Evolutionary conservation across 2,329 filamentous ascomycete species (phyloP), one percentile per base, ranked within the genome.

Genomic region (Aspergillus sp.): DNA sequence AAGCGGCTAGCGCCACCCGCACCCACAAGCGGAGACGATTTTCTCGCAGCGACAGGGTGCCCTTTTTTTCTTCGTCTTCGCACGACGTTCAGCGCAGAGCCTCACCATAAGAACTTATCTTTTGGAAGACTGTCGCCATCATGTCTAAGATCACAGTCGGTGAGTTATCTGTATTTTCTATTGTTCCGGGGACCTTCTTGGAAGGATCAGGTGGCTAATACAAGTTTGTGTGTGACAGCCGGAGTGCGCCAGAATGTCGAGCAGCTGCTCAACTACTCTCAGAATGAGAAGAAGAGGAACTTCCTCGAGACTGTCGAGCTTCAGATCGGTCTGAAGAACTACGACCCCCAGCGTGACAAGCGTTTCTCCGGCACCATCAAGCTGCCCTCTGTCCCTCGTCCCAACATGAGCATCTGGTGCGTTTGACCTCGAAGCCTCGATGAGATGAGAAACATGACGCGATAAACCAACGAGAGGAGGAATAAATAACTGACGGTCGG

Each of bases 261-360:
- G 75, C 83, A 93, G 74, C 83, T 98, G 69, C 86, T 98, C 68
- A 85, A 95, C 70, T 97, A 97, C 86, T 95, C 87, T 72, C 81
- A 81, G 68, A 84, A 95, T 76, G 88, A 87, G 75, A 95, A 95
- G 86, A 95, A 95, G 87, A 82, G 90, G 67, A 95, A 95, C 84
- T 96, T 95, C 81, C 82, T 94, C 73, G 89, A 93, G 81, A 91
- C 88, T 71, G 88, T 95, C 60, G 73, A 76, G 64, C 70, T 87
- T 64, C 83, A 89, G 76, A 93, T 94, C 81, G 88, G 88, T 74
- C 84, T 95, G 73, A 94, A 95, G 87, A 95, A 95, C 86, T 95
- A 95, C 81, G 88, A 98, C 74, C 91, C 93, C 71, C 82, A 97
- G 86, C 91, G 93, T 89, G 93, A 98, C 82, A 98, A 98, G 91